Evolutionary conservation across 2,329 filamentous ascomycete species (phyloP).

Genomic region (Claviceps spartinae): DNA sequence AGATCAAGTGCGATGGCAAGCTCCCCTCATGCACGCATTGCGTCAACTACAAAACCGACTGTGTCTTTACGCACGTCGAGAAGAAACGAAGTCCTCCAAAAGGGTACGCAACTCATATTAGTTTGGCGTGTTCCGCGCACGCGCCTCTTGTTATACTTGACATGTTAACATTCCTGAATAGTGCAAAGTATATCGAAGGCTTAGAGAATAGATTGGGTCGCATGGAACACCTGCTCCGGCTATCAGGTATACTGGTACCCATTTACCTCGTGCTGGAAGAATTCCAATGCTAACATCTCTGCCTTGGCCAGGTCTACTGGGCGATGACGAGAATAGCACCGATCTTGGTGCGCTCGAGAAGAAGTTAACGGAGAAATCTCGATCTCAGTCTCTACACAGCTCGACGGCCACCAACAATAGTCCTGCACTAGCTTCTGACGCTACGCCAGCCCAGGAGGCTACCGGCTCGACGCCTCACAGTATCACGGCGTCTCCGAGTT

Average conservation of each 20-base stretch:
- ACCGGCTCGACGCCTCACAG: constrained; percentile 36
- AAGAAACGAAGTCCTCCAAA: constrained; percentile 97
- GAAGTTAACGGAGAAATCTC: constrained; percentile 43
- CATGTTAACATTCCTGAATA: constrained; percentile 19
- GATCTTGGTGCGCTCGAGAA: constrained; percentile 83
- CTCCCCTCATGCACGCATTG: constrained; percentile 91
- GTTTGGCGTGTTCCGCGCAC: background rate
- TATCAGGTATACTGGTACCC: constrained; percentile 45
- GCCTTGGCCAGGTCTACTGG: constrained; percentile 48
- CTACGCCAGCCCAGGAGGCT: constrained; percentile 29
- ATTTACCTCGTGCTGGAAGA: background rate
- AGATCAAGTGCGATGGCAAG: constrained; percentile 97
- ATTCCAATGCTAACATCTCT: background rate
- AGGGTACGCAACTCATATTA: constrained; percentile 45
- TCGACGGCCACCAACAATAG: constrained; percentile 29
- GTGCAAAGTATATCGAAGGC: constrained; percentile 95
- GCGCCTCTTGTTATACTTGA: background rate
- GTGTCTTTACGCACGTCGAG: constrained; percentile 93
- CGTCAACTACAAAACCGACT: constrained; percentile 95
- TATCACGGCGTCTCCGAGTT: constrained; percentile 38
- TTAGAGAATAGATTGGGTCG: constrained; percentile 88
- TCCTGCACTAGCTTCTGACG: constrained; percentile 37
- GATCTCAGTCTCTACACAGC: constrained; percentile 30
- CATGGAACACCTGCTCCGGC: constrained; percentile 81
- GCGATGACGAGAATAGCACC: constrained; percentile 73